Conservation (phyloP, 192 early-diverging fungal species). For the Coemansia sp. region DNA sequence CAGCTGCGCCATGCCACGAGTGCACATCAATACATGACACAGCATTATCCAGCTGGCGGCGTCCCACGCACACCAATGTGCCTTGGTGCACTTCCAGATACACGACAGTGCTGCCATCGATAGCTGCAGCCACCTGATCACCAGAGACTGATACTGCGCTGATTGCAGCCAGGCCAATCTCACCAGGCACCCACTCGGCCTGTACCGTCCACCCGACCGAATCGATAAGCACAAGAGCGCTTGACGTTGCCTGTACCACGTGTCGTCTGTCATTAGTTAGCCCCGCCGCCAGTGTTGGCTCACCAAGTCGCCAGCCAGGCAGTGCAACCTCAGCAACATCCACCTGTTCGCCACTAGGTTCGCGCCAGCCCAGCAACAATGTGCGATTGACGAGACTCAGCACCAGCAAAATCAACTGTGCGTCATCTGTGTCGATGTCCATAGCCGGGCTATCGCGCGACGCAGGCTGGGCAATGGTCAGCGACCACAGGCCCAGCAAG, state of each 20-base stretch:
- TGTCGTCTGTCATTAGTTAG: conserved; percentile 8
- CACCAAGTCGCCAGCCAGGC: conserved; percentile 26
- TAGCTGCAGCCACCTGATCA: conserved; percentile 59
- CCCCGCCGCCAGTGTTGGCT: conserved; percentile 33
- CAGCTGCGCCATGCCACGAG: conserved; percentile 19
- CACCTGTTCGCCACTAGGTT: conserved; percentile 33
- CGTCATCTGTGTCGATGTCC: conserved; percentile 10
- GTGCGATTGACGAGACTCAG: conserved; percentile 22
- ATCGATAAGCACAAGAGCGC: conserved; percentile 55
- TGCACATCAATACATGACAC: conserved; percentile 75
- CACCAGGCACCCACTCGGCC: conserved; percentile 56
- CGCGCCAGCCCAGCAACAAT: conserved; percentile 36
- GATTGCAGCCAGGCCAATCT: conserved; percentile 18
- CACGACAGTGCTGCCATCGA: conserved; percentile 57
- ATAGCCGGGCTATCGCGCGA: neutral
- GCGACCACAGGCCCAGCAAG: conserved; percentile 73
- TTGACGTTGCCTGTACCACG: conserved; percentile 65
- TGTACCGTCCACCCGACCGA: conserved; percentile 26
- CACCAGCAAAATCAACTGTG: conserved; percentile 26
- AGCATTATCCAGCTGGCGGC: conserved; percentile 60
- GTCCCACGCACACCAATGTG: conserved; percentile 27
- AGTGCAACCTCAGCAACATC: conserved; percentile 51
- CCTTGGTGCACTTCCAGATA: conserved; percentile 58
- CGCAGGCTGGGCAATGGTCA: conserved; percentile 35
- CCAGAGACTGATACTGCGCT: conserved; percentile 59